phyloP scores from a whole-genome alignment of 352 stramenopile species.

The Globisporangium paroecandrum region DNA sequence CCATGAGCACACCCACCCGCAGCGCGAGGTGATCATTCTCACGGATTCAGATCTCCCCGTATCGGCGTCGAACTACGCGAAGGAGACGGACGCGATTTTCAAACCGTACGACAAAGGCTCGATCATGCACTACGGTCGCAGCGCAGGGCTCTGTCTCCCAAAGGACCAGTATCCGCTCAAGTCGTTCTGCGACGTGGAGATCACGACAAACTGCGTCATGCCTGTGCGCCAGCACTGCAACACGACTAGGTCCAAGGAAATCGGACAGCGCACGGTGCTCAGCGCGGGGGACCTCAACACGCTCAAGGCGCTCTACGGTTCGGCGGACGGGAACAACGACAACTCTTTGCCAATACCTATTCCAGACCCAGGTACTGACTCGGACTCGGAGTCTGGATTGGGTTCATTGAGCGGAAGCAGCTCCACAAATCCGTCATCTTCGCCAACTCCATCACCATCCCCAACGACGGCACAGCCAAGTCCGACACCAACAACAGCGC shows the following conservation, averaged over 20 bases:
- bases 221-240: constrained; percentile 69
- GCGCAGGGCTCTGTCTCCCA: constrained; percentile 61
- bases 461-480: not conserved
- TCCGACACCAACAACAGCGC: not conserved
- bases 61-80: constrained; percentile 66
- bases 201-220: constrained; percentile 64
- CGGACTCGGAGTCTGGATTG: not conserved
- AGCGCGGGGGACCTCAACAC: constrained; percentile 61
- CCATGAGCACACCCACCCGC: constrained; percentile 69
- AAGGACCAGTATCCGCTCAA: constrained; percentile 61
- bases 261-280: constrained; percentile 50
- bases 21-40: constrained; percentile 66
- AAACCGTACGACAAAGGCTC: constrained; percentile 68
- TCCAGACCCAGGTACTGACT: constrained; percentile 5
- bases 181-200: constrained; percentile 64
- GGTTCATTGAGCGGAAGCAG: constrained; percentile 3
- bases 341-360: constrained; percentile 31
- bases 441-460: constrained; percentile 7
- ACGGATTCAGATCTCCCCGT: constrained; percentile 59
- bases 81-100: constrained; percentile 47
- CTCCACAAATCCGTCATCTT: constrained; percentile 20
- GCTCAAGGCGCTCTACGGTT: constrained; percentile 62
- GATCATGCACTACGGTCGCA: constrained; percentile 79
- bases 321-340: constrained; percentile 26
- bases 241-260: constrained; percentile 52